Evolutionary conservation across 139 green algal species (phyloP).

Genomic region (Micractinium conductrix): DNA sequence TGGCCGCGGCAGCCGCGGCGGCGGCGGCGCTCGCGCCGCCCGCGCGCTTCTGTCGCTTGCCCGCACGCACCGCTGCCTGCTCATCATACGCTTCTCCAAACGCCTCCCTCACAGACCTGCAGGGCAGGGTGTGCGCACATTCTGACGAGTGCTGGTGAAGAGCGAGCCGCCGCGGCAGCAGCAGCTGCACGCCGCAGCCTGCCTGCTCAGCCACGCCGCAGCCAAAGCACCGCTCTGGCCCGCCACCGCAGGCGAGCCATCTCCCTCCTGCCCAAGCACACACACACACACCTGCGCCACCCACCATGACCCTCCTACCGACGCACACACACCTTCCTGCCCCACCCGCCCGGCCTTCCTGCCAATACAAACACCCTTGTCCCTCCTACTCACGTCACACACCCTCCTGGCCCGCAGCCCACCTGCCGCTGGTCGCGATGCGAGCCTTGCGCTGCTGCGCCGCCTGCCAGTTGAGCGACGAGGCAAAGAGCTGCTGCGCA

Average conservation of each 20-base stretch:
- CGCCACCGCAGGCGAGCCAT: neutral
- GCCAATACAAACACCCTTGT: neutral
- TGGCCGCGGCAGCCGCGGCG: neutral
- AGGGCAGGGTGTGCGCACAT: neutral
- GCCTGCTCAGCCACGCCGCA: neutral
- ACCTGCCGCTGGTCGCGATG: slow-evolving; percentile 30
- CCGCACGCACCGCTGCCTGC: neutral
- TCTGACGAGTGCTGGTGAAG: neutral
- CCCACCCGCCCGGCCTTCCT: neutral
- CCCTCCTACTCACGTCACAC: neutral
- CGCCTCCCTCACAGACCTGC: slow-evolving; percentile 19
- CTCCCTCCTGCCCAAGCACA: neutral
- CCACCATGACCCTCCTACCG: neutral
- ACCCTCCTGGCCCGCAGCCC: neutral
- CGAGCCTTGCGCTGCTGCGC: slow-evolving; percentile 11
- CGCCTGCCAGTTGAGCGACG: slow-evolving; percentile 8
- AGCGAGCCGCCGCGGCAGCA: neutral
- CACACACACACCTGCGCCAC: too few species aligned
- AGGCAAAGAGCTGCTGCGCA: slow-evolving; percentile 25
- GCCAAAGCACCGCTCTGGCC: neutral
- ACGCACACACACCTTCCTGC: neutral
- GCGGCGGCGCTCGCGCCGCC: neutral
- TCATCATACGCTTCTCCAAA: slow-evolving; percentile 25
- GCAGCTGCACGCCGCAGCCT: neutral
- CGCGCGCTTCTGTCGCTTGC: slow-evolving; percentile 23